Evolutionary conservation across 2,329 filamentous ascomycete species (phyloP).

Genomic region (Neopestalotiopsis sp.): DNA sequence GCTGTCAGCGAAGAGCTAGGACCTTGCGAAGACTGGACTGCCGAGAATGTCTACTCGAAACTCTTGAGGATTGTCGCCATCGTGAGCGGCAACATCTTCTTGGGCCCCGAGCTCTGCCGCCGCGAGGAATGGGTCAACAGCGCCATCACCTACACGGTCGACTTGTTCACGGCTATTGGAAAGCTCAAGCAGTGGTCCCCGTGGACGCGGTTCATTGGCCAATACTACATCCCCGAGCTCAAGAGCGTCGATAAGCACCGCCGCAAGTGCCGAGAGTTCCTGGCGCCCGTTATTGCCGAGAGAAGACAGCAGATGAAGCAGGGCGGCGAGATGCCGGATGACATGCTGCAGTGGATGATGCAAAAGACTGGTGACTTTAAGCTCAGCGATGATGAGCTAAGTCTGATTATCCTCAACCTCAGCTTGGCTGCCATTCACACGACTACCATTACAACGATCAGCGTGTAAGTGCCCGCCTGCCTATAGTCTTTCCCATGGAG

Average conservation of each 20-base stretch:
- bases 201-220: conserved; percentile 42
- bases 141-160: conserved; percentile 52
- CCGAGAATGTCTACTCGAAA: conserved; percentile 44
- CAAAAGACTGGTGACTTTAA: conserved; percentile 39
- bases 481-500: neutral
- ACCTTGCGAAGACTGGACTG: conserved; percentile 45
- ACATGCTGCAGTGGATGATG: conserved; percentile 53
- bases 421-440: conserved; percentile 58
- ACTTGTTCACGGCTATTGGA: conserved; percentile 43
- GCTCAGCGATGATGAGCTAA: conserved; percentile 38
- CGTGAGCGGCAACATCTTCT: conserved; percentile 52
- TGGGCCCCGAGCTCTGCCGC: conserved; percentile 52
- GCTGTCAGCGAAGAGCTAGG: conserved; percentile 42
- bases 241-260: conserved; percentile 39
- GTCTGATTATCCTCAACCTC: conserved; percentile 46
- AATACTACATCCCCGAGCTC: conserved; percentile 40
- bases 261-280: conserved; percentile 33
- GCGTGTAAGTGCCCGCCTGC: conserved; percentile 36
- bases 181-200: conserved; percentile 30
- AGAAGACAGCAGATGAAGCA: conserved; percentile 32
- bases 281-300: conserved; percentile 39
- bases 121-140: conserved; percentile 50
- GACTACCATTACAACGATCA: conserved; percentile 48
- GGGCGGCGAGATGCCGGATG: conserved; percentile 41
- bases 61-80: conserved; percentile 53